Evolutionary conservation across 2,329 filamentous ascomycete species (phyloP), one percentile per base, ranked within the genome.

Genomic region (Pyrenochaeta sp.): DNA sequence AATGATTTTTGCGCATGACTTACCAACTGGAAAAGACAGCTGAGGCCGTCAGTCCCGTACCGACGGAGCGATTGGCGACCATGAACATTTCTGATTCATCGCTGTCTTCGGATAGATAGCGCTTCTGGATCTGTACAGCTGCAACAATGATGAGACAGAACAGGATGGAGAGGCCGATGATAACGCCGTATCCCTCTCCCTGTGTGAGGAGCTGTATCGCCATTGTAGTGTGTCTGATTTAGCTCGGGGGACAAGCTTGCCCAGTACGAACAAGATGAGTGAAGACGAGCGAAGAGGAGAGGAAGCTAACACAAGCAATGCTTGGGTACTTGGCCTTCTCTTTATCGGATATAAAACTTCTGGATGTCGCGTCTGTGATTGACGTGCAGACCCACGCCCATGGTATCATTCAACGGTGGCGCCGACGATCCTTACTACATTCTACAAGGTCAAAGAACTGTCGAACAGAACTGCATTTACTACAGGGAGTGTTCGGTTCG

Each of bases 51-150:
- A 68, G 52, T 32, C 66, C 62, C 2, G 66, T 65, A 7, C 61
- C 66, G 34, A 61, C 68, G 27, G 60, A 62, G 39, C 65, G 56
- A 32, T 65, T 60, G 8, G 61, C 64, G 27, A 59, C 59, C 56
- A 59, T 64, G 55, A 68, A 67, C 60, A 64, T 66, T 51, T 69
- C 64, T 7, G 64, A 66, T n/a, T 64, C 66, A 45, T 61, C 59
- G 22, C 56, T 56, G 27, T 65, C 59, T 51, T 65, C 59, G 1
- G 59, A 53, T 7, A 65, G 62, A 19, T 65, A 63, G 2, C 52
- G 49, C 25, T 62, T 62, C 30, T 65, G 59, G 9, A 65, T 61
- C 34, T 63, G 52, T 2, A 66, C 52, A 8, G 63, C 61, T 12
- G 58, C 51, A n/a, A 64, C 51, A 22, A 64, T 65, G 28, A 66